Evolutionary conservation across 768 basidiomycete species (phyloP), one percentile per base, ranked within the genome.

Genomic region (Mrakia blollopis): DNA sequence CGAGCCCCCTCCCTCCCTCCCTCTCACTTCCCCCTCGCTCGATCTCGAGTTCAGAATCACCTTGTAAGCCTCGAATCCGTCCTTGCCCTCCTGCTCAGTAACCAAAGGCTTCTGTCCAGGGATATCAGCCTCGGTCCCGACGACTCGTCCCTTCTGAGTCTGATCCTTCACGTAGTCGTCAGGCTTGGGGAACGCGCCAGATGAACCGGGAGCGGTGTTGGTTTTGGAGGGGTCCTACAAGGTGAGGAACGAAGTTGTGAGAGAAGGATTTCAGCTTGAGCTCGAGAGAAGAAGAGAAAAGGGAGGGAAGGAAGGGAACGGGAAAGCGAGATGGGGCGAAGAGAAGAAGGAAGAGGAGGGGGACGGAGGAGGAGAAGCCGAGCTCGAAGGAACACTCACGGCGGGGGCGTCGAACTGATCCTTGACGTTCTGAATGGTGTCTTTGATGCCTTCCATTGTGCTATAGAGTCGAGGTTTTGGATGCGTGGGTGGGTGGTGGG

Each of bases 51-150:
- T 41, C 39, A 41, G 11, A 57, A 6, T 57, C 57, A 57, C 57
- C 80, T 83, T 83, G 82, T 83, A 84, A 25, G 80, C 69, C 74
- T 80, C 81, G 73, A 81, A 82, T 41, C 80, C 81, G 35, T 83
- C 80, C 13, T 82, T 75, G 4, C 81, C 83, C 79, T 84, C 81
- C 72, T 82, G 81, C 57, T 82, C 78, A n/a, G 81, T 81, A 7
- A 79, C 80, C 60, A 80, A 78, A 63, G 83, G 82, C 75, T 81
- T 81, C 37, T 60, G 60, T 32, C 80, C 80, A 52, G 75, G 78
- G 81, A 83, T 83, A 52, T 83, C 82, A 60, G 80, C 83, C 79
- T 74, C 57, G 73, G 68, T 74, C 23, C 73, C 73, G 35, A 65
- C 73, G 41, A 74, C 73, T n/a, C 37, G 28, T 10, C 63, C 73